Evolutionary conservation across 129 eudicot genomes (phyloP).

Genomic region (sunflower (Helianthus annuus)): DNA sequence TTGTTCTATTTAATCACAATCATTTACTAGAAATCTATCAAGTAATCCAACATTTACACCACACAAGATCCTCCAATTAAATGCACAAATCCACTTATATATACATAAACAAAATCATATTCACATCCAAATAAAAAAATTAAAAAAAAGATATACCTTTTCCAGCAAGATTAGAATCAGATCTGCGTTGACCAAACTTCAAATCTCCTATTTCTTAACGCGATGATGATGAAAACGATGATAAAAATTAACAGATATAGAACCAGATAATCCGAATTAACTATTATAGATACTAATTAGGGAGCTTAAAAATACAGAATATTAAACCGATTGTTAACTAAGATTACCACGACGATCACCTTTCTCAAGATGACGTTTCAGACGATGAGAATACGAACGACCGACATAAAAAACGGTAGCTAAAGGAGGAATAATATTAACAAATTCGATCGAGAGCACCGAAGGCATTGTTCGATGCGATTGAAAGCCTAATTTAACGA

Average conservation of each 20-base stretch:
- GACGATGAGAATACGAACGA: conserved; percentile 72
- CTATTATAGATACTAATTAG: conserved; percentile 7
- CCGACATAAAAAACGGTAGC: conserved; percentile 47
- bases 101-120: conserved; percentile 8
- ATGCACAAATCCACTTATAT: conserved; percentile 1
- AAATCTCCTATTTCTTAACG: conserved; percentile 2
- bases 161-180: background rate
- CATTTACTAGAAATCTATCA: background rate
- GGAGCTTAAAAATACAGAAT: conserved; percentile 3
- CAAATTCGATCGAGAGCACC: conserved; percentile 57
- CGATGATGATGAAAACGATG: conserved; percentile 9
- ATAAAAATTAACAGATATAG: background rate
- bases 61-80: background rate
- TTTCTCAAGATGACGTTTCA: conserved; percentile 77
- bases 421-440: conserved; percentile 38
- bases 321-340: conserved; percentile 58
- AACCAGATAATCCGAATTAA: conserved; percentile 12
- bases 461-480: conserved; percentile 93
- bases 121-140: background rate
- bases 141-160: conserved; percentile 15
- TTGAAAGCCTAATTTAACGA: conserved; percentile 21
- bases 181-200: conserved; percentile 23
- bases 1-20: background rate
- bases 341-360: conserved; percentile 98
- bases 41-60: background rate